These are phyloP conservation scores for Vickermania spadyakhi DNA, from an alignment of 208 protist species.

Conservation along the genomic window DNA sequence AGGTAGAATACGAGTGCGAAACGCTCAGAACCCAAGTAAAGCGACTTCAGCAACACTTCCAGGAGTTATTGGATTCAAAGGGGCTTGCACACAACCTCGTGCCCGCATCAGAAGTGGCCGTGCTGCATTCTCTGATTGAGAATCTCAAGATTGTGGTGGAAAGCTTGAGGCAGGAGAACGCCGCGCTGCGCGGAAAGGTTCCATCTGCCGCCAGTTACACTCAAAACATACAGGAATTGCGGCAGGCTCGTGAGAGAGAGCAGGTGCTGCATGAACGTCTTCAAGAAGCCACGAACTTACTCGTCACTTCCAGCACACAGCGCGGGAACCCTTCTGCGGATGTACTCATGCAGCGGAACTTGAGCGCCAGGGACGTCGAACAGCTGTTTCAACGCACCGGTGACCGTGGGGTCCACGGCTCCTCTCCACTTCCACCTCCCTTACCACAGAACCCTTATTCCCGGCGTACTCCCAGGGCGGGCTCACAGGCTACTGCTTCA, in stretches of 20 bases:
- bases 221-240: neutral
- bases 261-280: neutral
- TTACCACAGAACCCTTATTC: neutral
- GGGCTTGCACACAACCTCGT: neutral
- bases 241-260: neutral
- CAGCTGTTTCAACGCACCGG: too few relatives aligned
- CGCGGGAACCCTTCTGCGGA: neutral
- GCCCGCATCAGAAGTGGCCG: neutral
- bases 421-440: neutral
- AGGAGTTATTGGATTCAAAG: conserved; percentile 17
- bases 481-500: neutral
- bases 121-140: neutral
- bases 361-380: neutral
- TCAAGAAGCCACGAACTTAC: neutral
- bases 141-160: neutral
- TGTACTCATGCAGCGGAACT: neutral
- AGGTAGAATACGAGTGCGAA: conserved; percentile 66
- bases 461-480: neutral
- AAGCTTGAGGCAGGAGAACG: neutral
- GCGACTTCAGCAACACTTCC: conserved; percentile 54
- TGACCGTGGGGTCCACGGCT: too few relatives aligned
- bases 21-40: conserved; percentile 41
- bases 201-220: neutral
- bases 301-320: neutral
- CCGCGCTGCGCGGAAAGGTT: neutral